A percentile compares a stretch with the other conserved stretches of the same genome.
phyloP scores from a whole-genome alignment of 345 rosid genomes.

The Acer saccharum region DNA sequence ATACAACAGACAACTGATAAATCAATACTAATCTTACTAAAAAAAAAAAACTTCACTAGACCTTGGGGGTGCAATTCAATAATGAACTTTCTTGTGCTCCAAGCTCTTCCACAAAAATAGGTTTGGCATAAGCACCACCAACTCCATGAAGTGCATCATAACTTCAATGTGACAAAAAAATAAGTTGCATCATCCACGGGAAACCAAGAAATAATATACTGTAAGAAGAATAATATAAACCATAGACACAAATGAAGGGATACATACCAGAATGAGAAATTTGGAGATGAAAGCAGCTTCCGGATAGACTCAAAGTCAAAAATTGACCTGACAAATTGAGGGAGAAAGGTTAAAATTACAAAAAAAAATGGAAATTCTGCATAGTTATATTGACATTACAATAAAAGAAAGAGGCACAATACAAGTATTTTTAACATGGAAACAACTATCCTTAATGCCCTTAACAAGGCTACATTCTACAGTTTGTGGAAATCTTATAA shows the following conservation, averaged over 20 bases:
- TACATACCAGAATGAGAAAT: constrained; percentile 84
- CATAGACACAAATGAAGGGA: constrained; percentile 17
- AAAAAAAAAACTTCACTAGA: constrained; percentile 29
- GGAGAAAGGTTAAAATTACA: not conserved
- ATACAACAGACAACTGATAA: not conserved
- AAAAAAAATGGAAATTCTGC: not conserved
- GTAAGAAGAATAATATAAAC: not conserved
- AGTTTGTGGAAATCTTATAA: not conserved
- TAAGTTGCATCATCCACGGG: constrained; percentile 11
- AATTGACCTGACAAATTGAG: constrained; percentile 65
- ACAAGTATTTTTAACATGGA: not conserved
- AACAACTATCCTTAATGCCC: not conserved
- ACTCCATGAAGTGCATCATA: constrained; percentile 97
- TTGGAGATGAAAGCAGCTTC: constrained; percentile 84
- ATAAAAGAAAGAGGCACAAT: constrained; percentile 6
- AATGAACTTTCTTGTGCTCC: constrained; percentile 84
- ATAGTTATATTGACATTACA: not conserved
- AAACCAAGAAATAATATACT: not conserved
- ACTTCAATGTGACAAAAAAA: constrained; percentile 44
- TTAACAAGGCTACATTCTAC: not conserved
- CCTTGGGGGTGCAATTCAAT: constrained; percentile 94
- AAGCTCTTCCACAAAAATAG: constrained; percentile 95
- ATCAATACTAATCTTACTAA: constrained; percentile 3
- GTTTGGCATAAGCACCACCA: constrained; percentile 93
- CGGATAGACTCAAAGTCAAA: constrained; percentile 84